Evolutionary conservation across 306 rosid genomes (phyloP), one percentile per base, ranked within the genome.

Genomic region (Sphenostylis stenocarpa): DNA sequence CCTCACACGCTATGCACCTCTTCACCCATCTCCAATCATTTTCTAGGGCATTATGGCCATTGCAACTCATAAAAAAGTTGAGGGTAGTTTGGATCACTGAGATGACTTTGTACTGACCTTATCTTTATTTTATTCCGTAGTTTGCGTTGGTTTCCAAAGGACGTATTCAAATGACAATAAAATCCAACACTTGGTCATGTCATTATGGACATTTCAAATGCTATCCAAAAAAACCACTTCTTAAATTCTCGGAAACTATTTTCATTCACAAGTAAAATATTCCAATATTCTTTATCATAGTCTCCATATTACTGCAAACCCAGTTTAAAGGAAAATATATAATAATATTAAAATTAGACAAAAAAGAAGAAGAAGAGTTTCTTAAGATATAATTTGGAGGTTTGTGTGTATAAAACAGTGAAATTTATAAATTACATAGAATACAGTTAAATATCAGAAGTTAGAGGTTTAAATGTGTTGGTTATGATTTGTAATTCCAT

Each of bases 31-130:
- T 1, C 70, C 76, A 85, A 88, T 86, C 39, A 91, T 86, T 83
- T 71, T 45, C 21, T 5, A 45, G 90, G 88, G 85, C 26, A 73
- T 53, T 81, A 64, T 78, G 67, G 92, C 51, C 88, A 84, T 84
- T 80, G 47, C 24, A 0, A 4, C 4, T 1, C 2, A 74, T 48
- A 21, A 53, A 80, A 73, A 62, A 71, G 84, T 77, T 82, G 87
- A 87, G 85, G 87, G 87, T 81, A 24, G 92, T 83, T 87, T 87
- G 77, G 94, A 88, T 89, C 80, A 67, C 83, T 88, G 92, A 89
- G 94, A 89, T 91, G 92, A 89, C 97, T 83, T 84, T 82, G 83
- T 84, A 88, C 91, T 88, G 75, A 84, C 97, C 94, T 87, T 86
- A 88, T 91, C 94, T 89, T 77, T 89, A 86, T 86, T 87, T 83